These are phyloP conservation scores for Penicillium roqueforti DNA, from an alignment of 495 filamentous ascomycete species.

Conservation along the genomic window DNA sequence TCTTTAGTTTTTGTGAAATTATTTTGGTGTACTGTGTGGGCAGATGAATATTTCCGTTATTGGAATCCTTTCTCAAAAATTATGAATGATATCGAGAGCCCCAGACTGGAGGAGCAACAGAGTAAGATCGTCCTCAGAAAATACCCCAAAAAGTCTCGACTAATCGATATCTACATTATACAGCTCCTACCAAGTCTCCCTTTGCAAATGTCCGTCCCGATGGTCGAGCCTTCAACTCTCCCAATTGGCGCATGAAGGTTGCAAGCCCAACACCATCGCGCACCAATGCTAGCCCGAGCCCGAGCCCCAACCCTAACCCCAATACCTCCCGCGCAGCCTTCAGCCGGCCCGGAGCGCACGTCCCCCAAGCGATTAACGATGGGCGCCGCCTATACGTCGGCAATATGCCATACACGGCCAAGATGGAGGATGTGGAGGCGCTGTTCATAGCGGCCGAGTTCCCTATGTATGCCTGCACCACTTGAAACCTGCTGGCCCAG, in stretches of 20 bases:
- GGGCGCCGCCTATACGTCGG: constrained; percentile 58
- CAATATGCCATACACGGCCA: constrained; percentile 63
- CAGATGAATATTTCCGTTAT: background rate
- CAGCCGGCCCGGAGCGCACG: constrained; percentile 34
- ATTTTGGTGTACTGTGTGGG: background rate
- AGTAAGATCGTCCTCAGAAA: constrained; percentile 17
- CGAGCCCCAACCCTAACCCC: constrained; percentile 13
- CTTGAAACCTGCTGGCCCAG: background rate
- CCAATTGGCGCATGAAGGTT: constrained; percentile 45
- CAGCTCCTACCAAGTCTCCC: constrained; percentile 37
- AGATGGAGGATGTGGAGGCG: constrained; percentile 55
- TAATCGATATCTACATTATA: constrained; percentile 4
- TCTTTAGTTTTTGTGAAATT: background rate
- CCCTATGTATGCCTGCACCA: constrained; percentile 33
- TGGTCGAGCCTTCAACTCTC: constrained; percentile 45
- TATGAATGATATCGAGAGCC: constrained; percentile 37
- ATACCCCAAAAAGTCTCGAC: constrained; percentile 3
- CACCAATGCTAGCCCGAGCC: constrained; percentile 7
- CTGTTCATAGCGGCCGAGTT: constrained; percentile 50
- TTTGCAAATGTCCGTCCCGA: constrained; percentile 39
- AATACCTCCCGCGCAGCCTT: constrained; percentile 38
- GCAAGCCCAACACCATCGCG: constrained; percentile 31
- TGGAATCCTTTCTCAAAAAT: constrained; percentile 4
- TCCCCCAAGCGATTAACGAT: constrained; percentile 40
- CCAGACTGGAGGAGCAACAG: constrained; percentile 35